Base-by-base conservation (phyloP, 805 yeast species). In the Starmera quercuum region DNA sequence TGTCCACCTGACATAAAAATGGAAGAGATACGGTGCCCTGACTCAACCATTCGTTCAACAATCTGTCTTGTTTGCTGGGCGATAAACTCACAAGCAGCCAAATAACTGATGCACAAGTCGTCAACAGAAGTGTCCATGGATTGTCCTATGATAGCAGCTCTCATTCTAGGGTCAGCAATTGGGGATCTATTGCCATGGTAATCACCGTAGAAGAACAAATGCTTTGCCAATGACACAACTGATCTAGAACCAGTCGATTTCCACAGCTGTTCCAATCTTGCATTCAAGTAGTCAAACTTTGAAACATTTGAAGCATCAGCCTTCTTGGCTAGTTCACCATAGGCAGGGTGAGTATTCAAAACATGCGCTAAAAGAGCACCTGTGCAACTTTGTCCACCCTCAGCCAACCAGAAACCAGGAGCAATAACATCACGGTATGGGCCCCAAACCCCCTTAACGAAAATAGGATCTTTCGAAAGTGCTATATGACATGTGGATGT, bases 371-470 rank as follows among this genome's bases (percentile, higher is more conserved):
- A 68, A 26, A 92, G 70, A 20, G 94, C 96, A 46, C 98, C 98
- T 2, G 98, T 92, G 54, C 95, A 83, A 12, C 94, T 81, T 59
- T 92, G 98, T n/a, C 98, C 98, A 53, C 98, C 98, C 61, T 92
- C 98, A 11, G 97, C 95, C 43, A 88, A 68, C 97, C 97, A 92
- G 51, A 68, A 80, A 6, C 78, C 86, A 20, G 83, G 81, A n/a
- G 94, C 83, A 66, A 90, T 71, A 5, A 85, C 95, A 58, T 88
- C 95, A 50, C 87, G 72, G 61, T 92, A 92, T 3, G 98, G 98
- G 11, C 98, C 98, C 98, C 98, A 92, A 22, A 92, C 96, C 39
- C 98, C 98, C 29, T 85, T 76, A 8, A 90, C 97, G 55, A 90
- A 88, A 29, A 86, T 75, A 0, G 95, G 83, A 20, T 84, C 80